These are phyloP conservation scores for Ramularia collo-cygni DNA, from an alignment of 2,329 filamentous ascomycete genomes.

Conservation along the genomic window DNA sequence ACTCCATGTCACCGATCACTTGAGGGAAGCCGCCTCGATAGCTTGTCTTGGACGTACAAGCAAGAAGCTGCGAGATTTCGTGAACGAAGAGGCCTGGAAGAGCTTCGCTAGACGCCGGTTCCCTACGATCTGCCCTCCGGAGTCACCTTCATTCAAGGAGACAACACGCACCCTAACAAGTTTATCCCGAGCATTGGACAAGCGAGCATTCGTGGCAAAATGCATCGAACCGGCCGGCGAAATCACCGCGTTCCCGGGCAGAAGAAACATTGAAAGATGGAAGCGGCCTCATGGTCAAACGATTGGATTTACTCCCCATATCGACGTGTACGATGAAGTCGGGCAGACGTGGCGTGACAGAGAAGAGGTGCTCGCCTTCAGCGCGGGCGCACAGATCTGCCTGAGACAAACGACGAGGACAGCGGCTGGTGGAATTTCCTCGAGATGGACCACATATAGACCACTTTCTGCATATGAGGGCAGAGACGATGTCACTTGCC, in stretches of 20 bases:
- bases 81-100: conserved; percentile 42
- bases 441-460: conserved; percentile 46
- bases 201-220: conserved; percentile 49
- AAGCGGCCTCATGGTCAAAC: conserved; percentile 41
- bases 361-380: conserved; percentile 53
- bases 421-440: conserved; percentile 18
- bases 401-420: conserved; percentile 38
- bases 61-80: conserved; percentile 38
- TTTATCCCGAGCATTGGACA: conserved; percentile 51
- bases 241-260: conserved; percentile 28
- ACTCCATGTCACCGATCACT: conserved; percentile 30
- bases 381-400: conserved; percentile 52
- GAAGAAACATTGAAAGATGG: conserved; percentile 30
- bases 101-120: conserved; percentile 45
- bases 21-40: conserved; percentile 42
- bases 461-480: conserved; percentile 46
- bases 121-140: conserved; percentile 32
- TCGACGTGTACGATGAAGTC: conserved; percentile 26
- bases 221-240: conserved; percentile 41
- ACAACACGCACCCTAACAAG: conserved; percentile 50
- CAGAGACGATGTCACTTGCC: conserved; percentile 52
- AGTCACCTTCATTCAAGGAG: conserved; percentile 41
- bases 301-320: conserved; percentile 51
- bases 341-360: conserved; percentile 39
- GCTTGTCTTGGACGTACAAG: conserved; percentile 41